phyloP scores from a whole-genome alignment of 805 yeast species.

The Candida hungchunana region DNA sequence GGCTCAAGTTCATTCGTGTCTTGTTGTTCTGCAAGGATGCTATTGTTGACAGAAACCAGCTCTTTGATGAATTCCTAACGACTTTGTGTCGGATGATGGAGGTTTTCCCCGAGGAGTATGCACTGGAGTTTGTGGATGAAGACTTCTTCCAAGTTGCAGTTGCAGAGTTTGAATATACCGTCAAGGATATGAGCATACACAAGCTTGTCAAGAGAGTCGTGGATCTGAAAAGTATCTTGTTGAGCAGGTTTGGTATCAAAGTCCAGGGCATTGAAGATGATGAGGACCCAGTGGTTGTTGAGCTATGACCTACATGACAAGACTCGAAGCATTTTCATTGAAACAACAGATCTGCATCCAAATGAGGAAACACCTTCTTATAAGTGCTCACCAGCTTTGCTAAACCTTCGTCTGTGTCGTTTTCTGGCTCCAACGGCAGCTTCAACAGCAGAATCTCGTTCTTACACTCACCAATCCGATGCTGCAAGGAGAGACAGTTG shows the following conservation, averaged over 20 bases:
- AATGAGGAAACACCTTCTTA: too few species aligned
- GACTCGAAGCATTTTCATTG: too few species aligned
- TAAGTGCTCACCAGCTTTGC: too few species aligned
- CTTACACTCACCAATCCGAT: too few species aligned
- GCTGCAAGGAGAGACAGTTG: too few species aligned
- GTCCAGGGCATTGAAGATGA: conserved; percentile 19
- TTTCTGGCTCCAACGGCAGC: too few species aligned
- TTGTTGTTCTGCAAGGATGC: conserved; percentile 33
- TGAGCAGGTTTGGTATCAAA: conserved; percentile 15
- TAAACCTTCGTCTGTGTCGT: too few species aligned
- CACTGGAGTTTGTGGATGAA: conserved; percentile 30
- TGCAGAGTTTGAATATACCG: conserved; percentile 24
- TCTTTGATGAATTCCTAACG: conserved; percentile 32
- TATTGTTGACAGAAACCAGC: conserved; percentile 20
- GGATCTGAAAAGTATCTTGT: conserved; percentile 15
- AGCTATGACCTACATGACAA: too few species aligned
- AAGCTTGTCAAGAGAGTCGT: conserved; percentile 14
- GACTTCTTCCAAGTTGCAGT: conserved; percentile 19
- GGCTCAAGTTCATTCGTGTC: conserved; percentile 50
- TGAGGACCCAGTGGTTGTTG: conserved; percentile 27
- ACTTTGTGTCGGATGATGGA: conserved; percentile 35
- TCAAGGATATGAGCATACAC: conserved; percentile 21
- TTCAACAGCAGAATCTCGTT: too few species aligned
- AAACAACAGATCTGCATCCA: too few species aligned
- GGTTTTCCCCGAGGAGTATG: conserved; percentile 40